These are phyloP conservation scores for Pseudogymnoascus sp. DNA, from an alignment of 2,329 filamentous ascomycete species.

Conservation along the genomic window DNA sequence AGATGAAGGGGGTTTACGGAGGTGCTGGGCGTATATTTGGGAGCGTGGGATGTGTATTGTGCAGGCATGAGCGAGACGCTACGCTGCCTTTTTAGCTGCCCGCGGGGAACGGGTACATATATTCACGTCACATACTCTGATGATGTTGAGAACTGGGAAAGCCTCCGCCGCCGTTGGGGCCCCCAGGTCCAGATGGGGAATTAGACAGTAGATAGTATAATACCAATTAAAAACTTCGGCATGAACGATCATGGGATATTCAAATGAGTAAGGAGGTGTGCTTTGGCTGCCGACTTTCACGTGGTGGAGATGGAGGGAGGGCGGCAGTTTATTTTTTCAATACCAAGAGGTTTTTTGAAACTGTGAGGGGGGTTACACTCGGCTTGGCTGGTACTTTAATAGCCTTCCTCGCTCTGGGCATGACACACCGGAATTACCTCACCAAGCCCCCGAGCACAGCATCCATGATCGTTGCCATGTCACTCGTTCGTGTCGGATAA, in stretches of 20 bases:
- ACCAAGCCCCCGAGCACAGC: not conserved
- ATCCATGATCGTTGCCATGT: not conserved
- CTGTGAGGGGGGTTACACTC: not conserved
- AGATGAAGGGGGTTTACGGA: not conserved
- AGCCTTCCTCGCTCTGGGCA: not conserved
- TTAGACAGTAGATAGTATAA: constrained; percentile 5
- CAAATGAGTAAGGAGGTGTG: not conserved
- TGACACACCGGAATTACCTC: not conserved
- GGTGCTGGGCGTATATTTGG: not conserved
- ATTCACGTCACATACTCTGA: not conserved
- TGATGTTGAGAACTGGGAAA: not conserved
- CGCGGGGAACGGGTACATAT: not conserved
- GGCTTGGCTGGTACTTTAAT: not conserved
- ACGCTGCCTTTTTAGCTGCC: not conserved
- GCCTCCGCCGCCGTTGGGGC: not conserved
- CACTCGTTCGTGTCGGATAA: too few relatives aligned
- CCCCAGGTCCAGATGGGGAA: not conserved
- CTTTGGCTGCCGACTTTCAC: not conserved
- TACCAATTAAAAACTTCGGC: not conserved
- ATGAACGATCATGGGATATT: not conserved
- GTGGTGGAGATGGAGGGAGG: not conserved
- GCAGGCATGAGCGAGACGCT: constrained; percentile 2
- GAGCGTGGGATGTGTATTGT: not conserved
- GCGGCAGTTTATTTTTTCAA: not conserved
- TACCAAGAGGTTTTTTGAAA: constrained; percentile 3